Base-by-base conservation (phyloP, 306 rosid genomes). In the Rosa persica region DNA sequence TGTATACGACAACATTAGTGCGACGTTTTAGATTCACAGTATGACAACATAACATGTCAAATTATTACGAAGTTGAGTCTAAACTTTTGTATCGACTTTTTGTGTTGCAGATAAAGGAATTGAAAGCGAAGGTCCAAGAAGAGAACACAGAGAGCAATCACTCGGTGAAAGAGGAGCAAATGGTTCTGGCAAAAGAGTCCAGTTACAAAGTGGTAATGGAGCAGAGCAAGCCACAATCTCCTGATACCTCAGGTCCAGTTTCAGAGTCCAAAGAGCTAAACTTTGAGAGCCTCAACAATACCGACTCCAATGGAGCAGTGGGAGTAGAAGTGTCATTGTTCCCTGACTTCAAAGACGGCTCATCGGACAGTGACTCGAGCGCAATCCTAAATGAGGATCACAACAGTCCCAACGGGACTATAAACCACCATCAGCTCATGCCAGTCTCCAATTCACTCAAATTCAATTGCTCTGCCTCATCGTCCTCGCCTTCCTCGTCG, bases 291-390 rank as follows among this genome's bases (percentile, higher is more conserved):
- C 85, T 85, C 75, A 84, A 79, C 68, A 30, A 70, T 74, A 49
- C 44, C 58, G 73, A 58, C 27, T 67, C 71, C 58, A 72, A 61
- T 51, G 83, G 74, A 34, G 83, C 47, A 34, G 73, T 48, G 19
- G 86, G 76, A 27, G 42, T 78, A 0, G 83, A 81, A 43, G 91
- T 58, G 17, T 79, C 90, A 8, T 78, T 86, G 40, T 85, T 88
- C 74, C 66, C 83, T 0, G 96, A 93, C 11, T 87, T 91, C 40
- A 92, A 93, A 88, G 98, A 92, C 71, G 98, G 98, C 1, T 84
- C 89, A 43, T 94, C 98, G 0, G 98, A 94, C 62, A 94, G 98
- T 17, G 98, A 95, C 78, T 89, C 99, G 0, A 95, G 99, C 43
- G 98, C 98, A 23, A 90, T 95, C 76, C 62, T 95, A 76, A 95